These are phyloP conservation scores for Tolypocladium nubicola DNA, from an alignment of 2,329 filamentous ascomycete genomes.

Conservation along the genomic window DNA sequence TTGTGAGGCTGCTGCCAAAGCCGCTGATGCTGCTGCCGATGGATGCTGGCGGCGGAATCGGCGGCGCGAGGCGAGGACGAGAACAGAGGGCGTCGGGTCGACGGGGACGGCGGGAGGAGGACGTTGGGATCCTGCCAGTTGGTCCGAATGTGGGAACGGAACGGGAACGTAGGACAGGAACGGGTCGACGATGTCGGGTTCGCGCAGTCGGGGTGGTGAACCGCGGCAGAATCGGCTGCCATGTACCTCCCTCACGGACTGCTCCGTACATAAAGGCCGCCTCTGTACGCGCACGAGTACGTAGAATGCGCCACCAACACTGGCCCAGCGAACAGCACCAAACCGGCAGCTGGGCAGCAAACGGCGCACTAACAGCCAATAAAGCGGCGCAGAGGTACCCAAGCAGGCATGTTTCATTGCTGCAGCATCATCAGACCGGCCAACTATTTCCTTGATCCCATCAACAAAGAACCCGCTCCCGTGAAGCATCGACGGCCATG, in stretches of 20 bases:
- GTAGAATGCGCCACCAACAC: neutral
- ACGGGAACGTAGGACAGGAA: neutral
- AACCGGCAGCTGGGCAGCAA: neutral
- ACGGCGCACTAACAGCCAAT: neutral
- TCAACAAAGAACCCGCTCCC: no score
- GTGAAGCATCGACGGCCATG: no score
- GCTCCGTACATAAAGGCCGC: neutral
- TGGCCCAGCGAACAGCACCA: neutral
- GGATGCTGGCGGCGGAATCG: neutral
- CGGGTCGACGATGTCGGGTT: neutral
- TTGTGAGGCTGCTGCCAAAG: neutral
- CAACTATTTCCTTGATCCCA: neutral
- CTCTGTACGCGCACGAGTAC: no score
- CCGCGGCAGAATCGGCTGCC: conserved; percentile 6
- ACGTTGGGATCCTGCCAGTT: neutral
- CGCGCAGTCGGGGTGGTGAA: conserved; percentile 3
- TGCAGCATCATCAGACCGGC: neutral
- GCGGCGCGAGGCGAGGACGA: neutral
- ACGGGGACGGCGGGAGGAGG: neutral
- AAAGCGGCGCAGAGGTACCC: neutral
- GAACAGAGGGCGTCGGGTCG: neutral
- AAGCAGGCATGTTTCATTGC: neutral
- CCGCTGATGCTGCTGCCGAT: neutral
- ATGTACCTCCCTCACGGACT: no score
- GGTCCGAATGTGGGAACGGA: neutral